Base-by-base conservation (phyloP, 2,329 filamentous ascomycete genomes). In the Fusarium humuli region DNA sequence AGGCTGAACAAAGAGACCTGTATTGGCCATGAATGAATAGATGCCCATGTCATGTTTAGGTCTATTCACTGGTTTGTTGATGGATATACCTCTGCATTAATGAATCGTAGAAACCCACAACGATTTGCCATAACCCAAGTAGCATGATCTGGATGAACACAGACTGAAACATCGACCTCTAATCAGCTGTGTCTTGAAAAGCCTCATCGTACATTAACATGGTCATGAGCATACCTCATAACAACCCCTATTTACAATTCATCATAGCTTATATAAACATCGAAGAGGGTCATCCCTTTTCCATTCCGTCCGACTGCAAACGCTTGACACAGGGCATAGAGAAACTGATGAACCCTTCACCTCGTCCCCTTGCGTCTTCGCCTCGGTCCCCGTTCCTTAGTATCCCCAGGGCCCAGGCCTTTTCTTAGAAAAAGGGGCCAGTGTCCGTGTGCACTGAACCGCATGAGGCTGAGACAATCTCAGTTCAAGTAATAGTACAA, bases 401-500 rank as follows among this genome's bases (percentile, higher is more conserved):
- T 48, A 23, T 57, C 34, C 34, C 50, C 41, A 41, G 50, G 50
- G 67, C 37, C 45, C 45, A 47, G 57, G 67, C 29, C 50, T 34
- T 16, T 30, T 27, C 50, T 37, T 55, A 25, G 41, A 29, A 27
- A 68, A 53, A 41, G 62, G 41, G 48, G 16, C 40, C 49, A 61
- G 29, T 67, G 57, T 70, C 40, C 45, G 37, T 56, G 42, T 37
- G 61, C 61, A 47, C 48, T 53, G 52, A 46, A 34, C 37, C 45
- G 22, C 42, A 22, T 20, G 50, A 40, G 65, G 41, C 59, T 65
- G 64, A 69, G 64, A 71, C 29, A 23, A 27, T 61, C 63, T 69
- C 68, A 57, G 68, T 47, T 29, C 20, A 45, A 22, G 32, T 57
- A 64, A 71, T 65, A 57, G 57, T 70, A 70, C 64, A 69, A 67